These are phyloP conservation scores for Neofusicoccum umdonicola DNA, from an alignment of 2,329 filamentous ascomycete genomes.

Conservation along the genomic window DNA sequence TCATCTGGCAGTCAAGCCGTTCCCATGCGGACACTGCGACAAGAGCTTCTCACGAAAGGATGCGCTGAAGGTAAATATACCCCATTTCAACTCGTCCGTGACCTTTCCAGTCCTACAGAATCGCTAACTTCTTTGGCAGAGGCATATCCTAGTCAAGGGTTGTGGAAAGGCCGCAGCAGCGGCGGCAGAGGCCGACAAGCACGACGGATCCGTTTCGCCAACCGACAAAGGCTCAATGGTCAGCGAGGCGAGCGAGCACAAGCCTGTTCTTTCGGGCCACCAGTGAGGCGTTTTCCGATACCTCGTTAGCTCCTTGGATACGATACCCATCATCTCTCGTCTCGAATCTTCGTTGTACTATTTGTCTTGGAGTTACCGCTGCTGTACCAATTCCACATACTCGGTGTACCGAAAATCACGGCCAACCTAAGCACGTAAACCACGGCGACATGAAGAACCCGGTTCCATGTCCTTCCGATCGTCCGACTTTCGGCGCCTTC, in stretches of 20 bases:
- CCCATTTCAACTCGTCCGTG: neutral
- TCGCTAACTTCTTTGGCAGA: conserved; percentile 43
- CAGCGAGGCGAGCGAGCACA: conserved; percentile 14
- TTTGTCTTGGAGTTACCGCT: neutral
- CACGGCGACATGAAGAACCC: neutral
- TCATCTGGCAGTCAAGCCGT: conserved; percentile 92
- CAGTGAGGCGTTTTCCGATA: conserved; percentile 1
- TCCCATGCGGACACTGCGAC: conserved; percentile 85
- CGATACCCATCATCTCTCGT: conserved; percentile 5
- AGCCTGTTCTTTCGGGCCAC: conserved; percentile 12
- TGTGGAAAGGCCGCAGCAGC: conserved; percentile 54
- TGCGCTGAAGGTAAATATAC: conserved; percentile 76
- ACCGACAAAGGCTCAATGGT: conserved; percentile 14
- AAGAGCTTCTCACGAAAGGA: conserved; percentile 98
- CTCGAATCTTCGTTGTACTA: conserved; percentile 10
- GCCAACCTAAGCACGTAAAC: neutral
- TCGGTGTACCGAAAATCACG: neutral
- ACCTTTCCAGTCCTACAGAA: neutral
- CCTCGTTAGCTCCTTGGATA: conserved; percentile 6
- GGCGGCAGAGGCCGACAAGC: conserved; percentile 32
- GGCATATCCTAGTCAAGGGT: conserved; percentile 66
- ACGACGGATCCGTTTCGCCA: conserved; percentile 16
- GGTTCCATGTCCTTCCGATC: neutral
- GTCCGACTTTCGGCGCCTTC: neutral
- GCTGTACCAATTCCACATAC: conserved; percentile 5